Percentiles rank a stretch among this genome's conserved stretches.
Evolutionary conservation across 2,329 filamentous ascomycete genomes (phyloP).

Genomic region (Diatrype stigma): DNA sequence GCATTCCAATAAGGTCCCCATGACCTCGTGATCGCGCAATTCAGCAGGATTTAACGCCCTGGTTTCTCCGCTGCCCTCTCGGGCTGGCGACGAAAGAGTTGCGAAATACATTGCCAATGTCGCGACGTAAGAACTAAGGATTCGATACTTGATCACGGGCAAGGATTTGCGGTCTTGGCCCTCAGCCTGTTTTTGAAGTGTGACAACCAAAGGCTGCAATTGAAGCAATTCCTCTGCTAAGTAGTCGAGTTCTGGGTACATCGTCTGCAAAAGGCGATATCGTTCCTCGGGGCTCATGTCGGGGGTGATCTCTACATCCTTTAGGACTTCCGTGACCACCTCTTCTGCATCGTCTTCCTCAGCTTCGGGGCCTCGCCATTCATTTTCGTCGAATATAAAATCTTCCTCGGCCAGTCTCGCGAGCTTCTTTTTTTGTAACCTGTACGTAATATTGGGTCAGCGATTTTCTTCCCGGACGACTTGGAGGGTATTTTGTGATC

Average conservation of each 20-base stretch:
- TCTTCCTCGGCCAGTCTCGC: slow-evolving; percentile 86
- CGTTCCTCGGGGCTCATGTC: slow-evolving; percentile 74
- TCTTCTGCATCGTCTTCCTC: slow-evolving; percentile 48
- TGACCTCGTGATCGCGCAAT: slow-evolving; percentile 83
- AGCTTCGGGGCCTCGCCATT: slow-evolving; percentile 66
- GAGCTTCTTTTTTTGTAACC: slow-evolving; percentile 83
- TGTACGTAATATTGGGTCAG: not conserved
- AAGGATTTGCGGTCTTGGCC: slow-evolving; percentile 48
- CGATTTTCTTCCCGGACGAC: not conserved
- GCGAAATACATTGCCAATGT: slow-evolving; percentile 92
- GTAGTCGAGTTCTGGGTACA: slow-evolving; percentile 90
- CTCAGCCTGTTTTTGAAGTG: slow-evolving; percentile 55
- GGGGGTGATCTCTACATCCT: slow-evolving; percentile 75
- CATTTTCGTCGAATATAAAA: slow-evolving; percentile 86
- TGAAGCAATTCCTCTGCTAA: slow-evolving; percentile 74
- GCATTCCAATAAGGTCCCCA: slow-evolving; percentile 77
- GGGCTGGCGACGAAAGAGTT: slow-evolving; percentile 75
- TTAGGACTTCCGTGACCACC: slow-evolving; percentile 80
- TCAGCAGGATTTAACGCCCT: slow-evolving; percentile 70
- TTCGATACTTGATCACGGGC: slow-evolving; percentile 70
- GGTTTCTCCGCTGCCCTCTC: slow-evolving; percentile 48
- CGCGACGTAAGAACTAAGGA: slow-evolving; percentile 81
- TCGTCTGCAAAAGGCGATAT: slow-evolving; percentile 67
- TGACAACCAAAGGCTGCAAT: slow-evolving; percentile 63
- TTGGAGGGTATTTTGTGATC: not conserved